phyloP scores from a whole-genome alignment of 768 basidiomycete species.

The Lactifluus echinatus region DNA sequence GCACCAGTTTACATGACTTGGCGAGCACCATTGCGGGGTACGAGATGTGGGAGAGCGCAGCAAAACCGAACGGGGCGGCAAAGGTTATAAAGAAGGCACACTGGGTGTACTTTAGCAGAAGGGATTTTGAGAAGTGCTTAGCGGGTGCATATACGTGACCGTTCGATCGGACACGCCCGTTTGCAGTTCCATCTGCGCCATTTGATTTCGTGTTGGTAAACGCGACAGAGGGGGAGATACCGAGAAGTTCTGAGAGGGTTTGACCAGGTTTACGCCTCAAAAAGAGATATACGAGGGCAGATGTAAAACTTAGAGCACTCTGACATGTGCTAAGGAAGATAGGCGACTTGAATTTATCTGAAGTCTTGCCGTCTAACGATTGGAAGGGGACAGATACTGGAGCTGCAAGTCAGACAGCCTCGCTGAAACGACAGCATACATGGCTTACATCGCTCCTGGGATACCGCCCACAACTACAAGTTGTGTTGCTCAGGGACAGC shows the following conservation, averaged over 20 bases:
- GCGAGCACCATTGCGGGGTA: conserved; percentile 99
- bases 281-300: conserved; percentile 69
- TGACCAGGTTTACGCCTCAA: conserved; percentile 47
- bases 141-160: conserved; percentile 27
- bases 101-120: conserved; percentile 72
- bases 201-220: conserved; percentile 20
- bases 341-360: conserved; percentile 76
- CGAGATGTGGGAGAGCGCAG: conserved; percentile 88
- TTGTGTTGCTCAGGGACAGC: background rate
- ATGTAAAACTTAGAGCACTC: conserved; percentile 66
- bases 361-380: conserved; percentile 49
- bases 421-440: background rate
- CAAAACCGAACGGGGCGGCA: conserved; percentile 94
- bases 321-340: conserved; percentile 82
- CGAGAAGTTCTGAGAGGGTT: conserved; percentile 49
- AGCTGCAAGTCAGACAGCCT: background rate
- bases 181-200: conserved; percentile 31
- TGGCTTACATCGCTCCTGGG: conserved; percentile 81
- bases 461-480: conserved; percentile 78
- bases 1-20: conserved; percentile 98
- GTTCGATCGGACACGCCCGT: conserved; percentile 26
- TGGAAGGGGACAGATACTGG: conserved; percentile 81
- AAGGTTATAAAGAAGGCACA: conserved; percentile 81
- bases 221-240: conserved; percentile 38
- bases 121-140: conserved; percentile 31